Evolutionary conservation across 2,329 filamentous ascomycete genomes (phyloP).

Genomic region (Metarhizium guizhouense): DNA sequence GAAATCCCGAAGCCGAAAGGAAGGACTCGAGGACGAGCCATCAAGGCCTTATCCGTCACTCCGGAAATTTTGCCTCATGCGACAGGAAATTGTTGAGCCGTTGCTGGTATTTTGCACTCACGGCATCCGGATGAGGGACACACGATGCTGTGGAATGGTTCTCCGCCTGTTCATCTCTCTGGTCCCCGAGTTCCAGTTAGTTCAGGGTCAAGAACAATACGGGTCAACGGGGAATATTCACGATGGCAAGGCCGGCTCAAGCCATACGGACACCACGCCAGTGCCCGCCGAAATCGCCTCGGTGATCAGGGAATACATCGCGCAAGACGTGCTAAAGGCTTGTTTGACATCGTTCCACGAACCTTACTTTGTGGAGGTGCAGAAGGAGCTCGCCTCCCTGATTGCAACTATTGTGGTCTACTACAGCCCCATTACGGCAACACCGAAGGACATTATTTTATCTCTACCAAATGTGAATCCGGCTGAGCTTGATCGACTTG

Average conservation of each 20-base stretch:
- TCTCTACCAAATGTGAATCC: constrained; percentile 69
- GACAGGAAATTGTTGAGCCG: constrained; percentile 72
- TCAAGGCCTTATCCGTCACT: constrained; percentile 47
- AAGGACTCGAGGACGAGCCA: not conserved
- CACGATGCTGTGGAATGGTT: constrained; percentile 77
- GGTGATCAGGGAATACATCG: constrained; percentile 82
- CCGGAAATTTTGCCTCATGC: constrained; percentile 73
- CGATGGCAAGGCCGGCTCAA: constrained; percentile 16
- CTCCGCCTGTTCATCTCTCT: constrained; percentile 80
- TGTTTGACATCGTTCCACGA: constrained; percentile 89
- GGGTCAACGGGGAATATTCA: constrained; percentile 11
- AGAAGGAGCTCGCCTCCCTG: constrained; percentile 80
- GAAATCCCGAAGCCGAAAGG: not conserved
- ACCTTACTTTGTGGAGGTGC: constrained; percentile 91
- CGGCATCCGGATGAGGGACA: constrained; percentile 81
- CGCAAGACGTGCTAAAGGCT: constrained; percentile 77
- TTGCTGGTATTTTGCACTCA: constrained; percentile 88
- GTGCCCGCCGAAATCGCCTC: constrained; percentile 46
- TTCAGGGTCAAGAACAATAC: constrained; percentile 16
- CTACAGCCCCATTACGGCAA: constrained; percentile 61
- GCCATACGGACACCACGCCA: constrained; percentile 29
- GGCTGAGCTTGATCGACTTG: constrained; percentile 56
- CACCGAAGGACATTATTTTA: constrained; percentile 67
- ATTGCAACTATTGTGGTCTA: constrained; percentile 78
- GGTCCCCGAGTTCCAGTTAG: constrained; percentile 70